phyloP scores from a whole-genome alignment of 768 basidiomycete species.

The Trametes meyenii region DNA sequence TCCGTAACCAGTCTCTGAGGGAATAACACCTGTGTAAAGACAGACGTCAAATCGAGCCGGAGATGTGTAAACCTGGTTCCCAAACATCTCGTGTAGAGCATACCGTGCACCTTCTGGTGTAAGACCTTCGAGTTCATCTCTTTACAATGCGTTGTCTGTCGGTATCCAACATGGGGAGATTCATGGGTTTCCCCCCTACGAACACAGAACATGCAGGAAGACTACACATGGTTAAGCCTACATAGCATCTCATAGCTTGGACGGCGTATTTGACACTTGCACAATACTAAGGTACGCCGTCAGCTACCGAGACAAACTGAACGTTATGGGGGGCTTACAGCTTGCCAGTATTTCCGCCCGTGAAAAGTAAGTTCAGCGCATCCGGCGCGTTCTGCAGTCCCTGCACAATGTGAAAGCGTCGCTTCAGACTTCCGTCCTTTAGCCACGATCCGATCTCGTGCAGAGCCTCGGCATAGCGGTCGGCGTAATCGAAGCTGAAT shows the following conservation, averaged over 20 bases:
- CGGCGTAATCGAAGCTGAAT: conserved; percentile 71
- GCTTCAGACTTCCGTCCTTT: conserved; percentile 69
- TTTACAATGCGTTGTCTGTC: no score
- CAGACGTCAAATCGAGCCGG: no score
- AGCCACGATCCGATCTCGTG: conserved; percentile 61
- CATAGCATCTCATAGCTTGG: conserved; percentile 14
- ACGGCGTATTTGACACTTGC: conserved; percentile 22
- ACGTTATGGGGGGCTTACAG: conserved; percentile 45
- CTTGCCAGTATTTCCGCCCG: conserved; percentile 80
- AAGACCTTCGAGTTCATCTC: no score
- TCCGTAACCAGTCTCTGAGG: no score
- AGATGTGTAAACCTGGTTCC: no score
- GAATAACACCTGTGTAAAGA: no score
- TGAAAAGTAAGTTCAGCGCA: conserved; percentile 72
- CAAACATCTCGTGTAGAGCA: no score
- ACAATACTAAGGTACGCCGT: conserved; percentile 20
- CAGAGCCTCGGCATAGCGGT: conserved; percentile 59
- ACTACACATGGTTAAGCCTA: background rate
- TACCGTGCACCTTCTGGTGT: no score
- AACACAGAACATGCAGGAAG: no score
- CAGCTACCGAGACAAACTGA: background rate
- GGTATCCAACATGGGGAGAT: no score
- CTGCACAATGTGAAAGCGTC: conserved; percentile 78
- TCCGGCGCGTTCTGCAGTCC: conserved; percentile 74
- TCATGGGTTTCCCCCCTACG: no score